phyloP scores from a whole-genome alignment of 495 filamentous ascomycete species.

The Lasiosphaeriaceae sp. region DNA sequence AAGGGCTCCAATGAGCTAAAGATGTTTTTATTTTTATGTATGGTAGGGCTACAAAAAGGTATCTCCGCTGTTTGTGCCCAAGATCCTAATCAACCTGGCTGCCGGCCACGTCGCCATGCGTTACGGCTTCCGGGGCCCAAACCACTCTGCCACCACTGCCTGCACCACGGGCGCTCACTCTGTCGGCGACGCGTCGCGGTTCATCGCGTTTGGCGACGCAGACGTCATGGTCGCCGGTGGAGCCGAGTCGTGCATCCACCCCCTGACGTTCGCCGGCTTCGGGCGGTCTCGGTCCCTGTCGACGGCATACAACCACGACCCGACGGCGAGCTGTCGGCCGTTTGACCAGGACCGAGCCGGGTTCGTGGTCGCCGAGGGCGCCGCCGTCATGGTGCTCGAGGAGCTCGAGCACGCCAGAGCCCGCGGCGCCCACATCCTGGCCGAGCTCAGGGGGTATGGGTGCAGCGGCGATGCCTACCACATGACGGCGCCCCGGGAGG shows the following conservation, averaged over 20 bases:
- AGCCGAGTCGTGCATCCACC: slow-evolving; percentile 93
- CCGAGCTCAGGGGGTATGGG: slow-evolving; percentile 86
- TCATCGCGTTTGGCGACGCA: slow-evolving; percentile 87
- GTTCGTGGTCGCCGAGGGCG: slow-evolving; percentile 92
- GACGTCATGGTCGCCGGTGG: slow-evolving; percentile 94
- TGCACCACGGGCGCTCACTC: slow-evolving; percentile 95
- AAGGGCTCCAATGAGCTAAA: no score
- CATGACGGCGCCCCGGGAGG: slow-evolving; percentile 80
- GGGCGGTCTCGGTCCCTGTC: slow-evolving; percentile 80
- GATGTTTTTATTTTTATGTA: no score
- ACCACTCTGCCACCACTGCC: slow-evolving; percentile 86
- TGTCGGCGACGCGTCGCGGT: slow-evolving; percentile 85
- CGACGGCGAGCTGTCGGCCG: slow-evolving; percentile 70
- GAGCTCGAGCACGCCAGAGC: slow-evolving; percentile 83
- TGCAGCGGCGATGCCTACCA: slow-evolving; percentile 85
- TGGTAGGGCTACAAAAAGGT: slow-evolving; percentile 83
- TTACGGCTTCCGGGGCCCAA: slow-evolving; percentile 85
- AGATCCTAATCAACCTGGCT: slow-evolving; percentile 87
- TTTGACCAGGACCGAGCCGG: slow-evolving; percentile 80
- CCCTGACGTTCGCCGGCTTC: slow-evolving; percentile 88
- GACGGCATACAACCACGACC: slow-evolving; percentile 73
- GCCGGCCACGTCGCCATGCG: slow-evolving; percentile 94
- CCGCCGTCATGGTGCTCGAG: slow-evolving; percentile 82
- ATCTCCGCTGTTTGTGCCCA: slow-evolving; percentile 86
- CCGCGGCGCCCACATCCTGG: slow-evolving; percentile 78